These are phyloP conservation scores for Sporisorium reilianum DNA, from an alignment of 1,284 basidiomycete species.

Conservation along the genomic window DNA sequence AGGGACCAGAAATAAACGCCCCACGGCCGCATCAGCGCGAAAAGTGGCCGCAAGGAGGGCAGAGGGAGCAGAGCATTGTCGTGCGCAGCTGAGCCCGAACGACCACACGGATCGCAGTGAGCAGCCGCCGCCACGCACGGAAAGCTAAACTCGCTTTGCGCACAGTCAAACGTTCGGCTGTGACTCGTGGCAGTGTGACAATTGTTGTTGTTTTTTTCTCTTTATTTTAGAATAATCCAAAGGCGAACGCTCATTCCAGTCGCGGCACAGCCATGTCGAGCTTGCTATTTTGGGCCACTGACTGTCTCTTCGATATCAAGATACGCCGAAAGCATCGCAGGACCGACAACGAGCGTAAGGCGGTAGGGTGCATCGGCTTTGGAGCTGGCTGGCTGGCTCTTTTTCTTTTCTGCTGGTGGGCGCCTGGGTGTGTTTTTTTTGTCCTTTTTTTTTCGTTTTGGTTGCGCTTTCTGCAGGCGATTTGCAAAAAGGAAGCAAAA, in stretches of 20 bases:
- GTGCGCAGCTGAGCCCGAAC: not conserved
- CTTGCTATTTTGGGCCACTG: not conserved
- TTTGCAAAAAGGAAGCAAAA: too few species aligned
- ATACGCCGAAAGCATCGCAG: not conserved
- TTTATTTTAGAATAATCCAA: not conserved
- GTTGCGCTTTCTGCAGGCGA: too few species aligned
- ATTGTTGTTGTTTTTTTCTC: not conserved
- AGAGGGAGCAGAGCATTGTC: not conserved
- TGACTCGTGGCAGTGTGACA: not conserved
- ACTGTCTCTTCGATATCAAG: too few species aligned
- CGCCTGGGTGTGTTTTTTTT: too few species aligned
- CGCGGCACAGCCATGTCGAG: not conserved
- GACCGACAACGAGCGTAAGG: not conserved
- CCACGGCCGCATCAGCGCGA: not conserved
- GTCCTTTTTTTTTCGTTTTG: too few species aligned
- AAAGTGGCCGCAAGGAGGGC: not conserved
- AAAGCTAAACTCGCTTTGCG: slow-evolving; percentile 10
- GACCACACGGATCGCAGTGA: not conserved
- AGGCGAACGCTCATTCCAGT: too few species aligned
- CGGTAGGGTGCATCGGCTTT: not conserved
- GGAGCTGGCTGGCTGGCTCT: not conserved
- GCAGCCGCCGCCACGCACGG: too few species aligned
- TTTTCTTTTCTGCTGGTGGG: not conserved
- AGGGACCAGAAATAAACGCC: slow-evolving; percentile 2
- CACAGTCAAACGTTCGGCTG: not conserved